Evolutionary conservation across 2,329 filamentous ascomycete species (phyloP), one percentile per base, ranked within the genome.

Genomic region (Cercospora sojina): DNA sequence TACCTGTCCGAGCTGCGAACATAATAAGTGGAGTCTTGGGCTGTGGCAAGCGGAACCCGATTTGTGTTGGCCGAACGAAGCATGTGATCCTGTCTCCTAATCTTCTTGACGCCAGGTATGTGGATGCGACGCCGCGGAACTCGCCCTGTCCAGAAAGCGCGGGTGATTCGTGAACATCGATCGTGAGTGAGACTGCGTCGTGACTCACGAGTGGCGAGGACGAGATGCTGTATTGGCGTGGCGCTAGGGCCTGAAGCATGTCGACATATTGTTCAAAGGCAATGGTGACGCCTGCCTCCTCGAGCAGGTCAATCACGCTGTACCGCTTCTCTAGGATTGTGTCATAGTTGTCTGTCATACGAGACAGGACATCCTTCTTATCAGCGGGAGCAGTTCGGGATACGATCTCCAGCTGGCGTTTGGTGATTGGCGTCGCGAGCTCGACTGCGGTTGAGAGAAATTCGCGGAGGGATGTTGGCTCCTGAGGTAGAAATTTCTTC

Each of bases 251-350:
- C 13, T 64, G 65, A 12, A 73, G 70, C 59, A 69, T 67, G 59
- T 69, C 69, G 60, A 73, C 53, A 56, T 65, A 93, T 16, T 85
- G 79, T 3, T 83, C 84, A 32, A 55, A 93, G 83, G 89, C 83
- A 2, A 84, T 77, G 32, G 90, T 80, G 0, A 81, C 78, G 0
- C 84, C 81, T 72, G 87, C 88, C 8, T 83, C 81, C 73, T 91
- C 87, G 1, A 93, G 82, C 1, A 93, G 80, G 66, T 92, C 89
- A 8, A 93, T 80, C 0, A 90, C 49, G n/a, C 49, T 64, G 32
- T 62, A 67, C 18, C 70, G 62, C 38, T 79, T 70, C 7, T 63
- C 0, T 86, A 89, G 25, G 86, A 67, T 53, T 18, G 64, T 79
- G 12, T 63, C 16, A n/a, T 69, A 67, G 20, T 27, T 31, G 16